phyloP scores from a whole-genome alignment of 2,329 filamentous ascomycete species.

The Davidsoniella australis region DNA sequence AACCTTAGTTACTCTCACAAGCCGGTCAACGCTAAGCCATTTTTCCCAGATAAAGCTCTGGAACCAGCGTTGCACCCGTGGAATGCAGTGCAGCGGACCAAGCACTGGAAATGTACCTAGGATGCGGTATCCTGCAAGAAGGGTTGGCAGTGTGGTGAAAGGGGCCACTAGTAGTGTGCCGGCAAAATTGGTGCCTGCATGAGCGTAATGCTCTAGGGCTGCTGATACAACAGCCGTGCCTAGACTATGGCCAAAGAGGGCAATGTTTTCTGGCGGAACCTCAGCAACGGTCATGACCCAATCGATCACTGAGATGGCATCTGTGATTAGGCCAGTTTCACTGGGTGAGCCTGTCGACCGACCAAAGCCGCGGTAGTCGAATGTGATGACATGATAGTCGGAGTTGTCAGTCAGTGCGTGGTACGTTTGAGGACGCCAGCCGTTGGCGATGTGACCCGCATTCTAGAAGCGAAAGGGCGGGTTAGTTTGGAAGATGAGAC shows the following conservation, averaged over 20 bases:
- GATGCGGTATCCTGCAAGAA: conserved; percentile 64
- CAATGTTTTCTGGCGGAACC: conserved; percentile 54
- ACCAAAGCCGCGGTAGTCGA: conserved; percentile 85
- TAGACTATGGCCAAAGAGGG: conserved; percentile 71
- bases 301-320: conserved; percentile 56
- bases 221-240: conserved; percentile 72
- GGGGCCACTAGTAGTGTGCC: conserved; percentile 64
- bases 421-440: conserved; percentile 58
- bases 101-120: conserved; percentile 64
- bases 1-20: conserved; percentile 37
- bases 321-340: conserved; percentile 65
- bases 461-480: conserved; percentile 33
- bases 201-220: conserved; percentile 52
- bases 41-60: conserved; percentile 53
- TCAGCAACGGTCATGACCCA: conserved; percentile 50
- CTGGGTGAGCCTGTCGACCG: conserved; percentile 63
- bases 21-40: conserved; percentile 57
- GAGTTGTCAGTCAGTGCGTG: conserved; percentile 59
- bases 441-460: conserved; percentile 70
- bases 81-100: conserved; percentile 41
- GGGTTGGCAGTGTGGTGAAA: conserved; percentile 56
- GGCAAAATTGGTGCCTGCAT: conserved; percentile 50
- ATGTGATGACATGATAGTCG: conserved; percentile 63
- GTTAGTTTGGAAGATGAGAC: conserved; percentile 31
- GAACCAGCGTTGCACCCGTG: conserved; percentile 21